Evolutionary conservation across 2,329 filamentous ascomycete genomes (phyloP).

Genomic region (Colletotrichum brevisporum): DNA sequence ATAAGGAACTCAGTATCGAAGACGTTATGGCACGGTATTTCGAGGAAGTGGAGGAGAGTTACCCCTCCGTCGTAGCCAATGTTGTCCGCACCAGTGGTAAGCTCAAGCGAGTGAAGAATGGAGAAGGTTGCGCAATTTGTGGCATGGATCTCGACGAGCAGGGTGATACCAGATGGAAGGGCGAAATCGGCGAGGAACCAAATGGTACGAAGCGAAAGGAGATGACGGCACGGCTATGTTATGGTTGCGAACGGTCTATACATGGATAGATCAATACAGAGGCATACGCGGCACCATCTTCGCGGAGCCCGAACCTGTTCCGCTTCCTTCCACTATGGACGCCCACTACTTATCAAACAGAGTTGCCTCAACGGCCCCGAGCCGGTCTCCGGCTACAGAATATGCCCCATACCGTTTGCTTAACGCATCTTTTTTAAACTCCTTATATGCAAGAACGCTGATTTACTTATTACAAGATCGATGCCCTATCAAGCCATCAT

Average conservation of each 20-base stretch:
- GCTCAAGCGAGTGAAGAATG: constrained; percentile 66
- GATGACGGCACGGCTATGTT: constrained; percentile 68
- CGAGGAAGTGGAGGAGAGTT: constrained; percentile 84
- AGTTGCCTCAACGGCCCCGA: not conserved
- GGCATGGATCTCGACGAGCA: constrained; percentile 74
- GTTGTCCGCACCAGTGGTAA: constrained; percentile 94
- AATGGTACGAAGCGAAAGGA: constrained; percentile 45
- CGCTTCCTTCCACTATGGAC: constrained; percentile 4
- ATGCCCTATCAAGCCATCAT: constrained; percentile 43
- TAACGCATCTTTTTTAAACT: constrained; percentile 37
- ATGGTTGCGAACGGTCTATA: constrained; percentile 80
- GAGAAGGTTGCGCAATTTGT: constrained; percentile 75
- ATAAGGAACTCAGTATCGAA: constrained; percentile 89
- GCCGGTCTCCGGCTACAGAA: constrained; percentile 18
- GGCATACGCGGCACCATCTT: constrained; percentile 1
- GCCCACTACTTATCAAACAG: not conserved
- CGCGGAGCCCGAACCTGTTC: constrained; percentile 3
- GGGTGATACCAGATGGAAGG: constrained; percentile 75
- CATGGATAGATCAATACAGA: constrained; percentile 57
- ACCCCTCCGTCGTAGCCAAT: constrained; percentile 93
- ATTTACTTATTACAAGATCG: constrained; percentile 31
- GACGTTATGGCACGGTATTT: constrained; percentile 93
- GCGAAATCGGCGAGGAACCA: constrained; percentile 66
- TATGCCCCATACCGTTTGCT: constrained; percentile 11
- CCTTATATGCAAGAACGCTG: constrained; percentile 38